Conservation (phyloP, 1,284 basidiomycete species). For the Leccinum subrobustum region DNA sequence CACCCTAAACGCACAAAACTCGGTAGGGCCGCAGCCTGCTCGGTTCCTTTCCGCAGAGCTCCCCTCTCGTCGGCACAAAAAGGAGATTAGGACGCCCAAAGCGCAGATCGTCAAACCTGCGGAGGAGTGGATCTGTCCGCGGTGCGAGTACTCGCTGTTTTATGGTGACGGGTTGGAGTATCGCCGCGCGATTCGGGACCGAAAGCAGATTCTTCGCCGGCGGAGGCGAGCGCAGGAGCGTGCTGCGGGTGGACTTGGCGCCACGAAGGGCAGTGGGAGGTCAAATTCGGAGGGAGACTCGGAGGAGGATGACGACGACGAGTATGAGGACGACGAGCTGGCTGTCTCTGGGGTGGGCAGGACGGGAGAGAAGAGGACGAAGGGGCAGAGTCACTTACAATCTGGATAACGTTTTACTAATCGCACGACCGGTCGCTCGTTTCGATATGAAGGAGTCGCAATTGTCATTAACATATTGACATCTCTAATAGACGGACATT, state of each 20-base stretch:
- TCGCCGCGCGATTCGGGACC: conserved; percentile 62
- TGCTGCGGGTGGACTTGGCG: conserved; percentile 50
- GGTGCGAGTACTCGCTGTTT: conserved; percentile 85
- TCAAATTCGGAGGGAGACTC: conserved; percentile 25
- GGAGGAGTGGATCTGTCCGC: conserved; percentile 88
- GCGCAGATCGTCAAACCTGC: conserved; percentile 55
- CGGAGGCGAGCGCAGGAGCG: conserved; percentile 75
- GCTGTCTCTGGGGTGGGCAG: conserved; percentile 17
- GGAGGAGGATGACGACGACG: conserved; percentile 33
- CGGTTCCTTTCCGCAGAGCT: conserved; percentile 69
- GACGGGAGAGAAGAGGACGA: conserved; percentile 31
- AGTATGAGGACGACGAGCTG: conserved; percentile 32
- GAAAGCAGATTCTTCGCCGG: conserved; percentile 77
- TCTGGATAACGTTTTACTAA: conserved; percentile 29
- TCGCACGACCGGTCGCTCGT: conserved; percentile 13
- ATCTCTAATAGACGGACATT: conserved; percentile 37
- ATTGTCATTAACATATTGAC: conserved; percentile 21
- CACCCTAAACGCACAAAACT: conserved; percentile 43
- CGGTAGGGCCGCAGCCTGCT: conserved; percentile 57
- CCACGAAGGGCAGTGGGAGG: conserved; percentile 32
- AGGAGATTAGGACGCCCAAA: conserved; percentile 26
- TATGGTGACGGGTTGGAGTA: conserved; percentile 73
- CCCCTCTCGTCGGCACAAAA: conserved; percentile 47
- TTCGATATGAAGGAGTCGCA: conserved; percentile 28
- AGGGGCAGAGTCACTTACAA: conserved; percentile 24